Evolutionary conservation across 495 filamentous ascomycete species (phyloP), one percentile per base, ranked within the genome.

Genomic region (Aspergillus indologenus): DNA sequence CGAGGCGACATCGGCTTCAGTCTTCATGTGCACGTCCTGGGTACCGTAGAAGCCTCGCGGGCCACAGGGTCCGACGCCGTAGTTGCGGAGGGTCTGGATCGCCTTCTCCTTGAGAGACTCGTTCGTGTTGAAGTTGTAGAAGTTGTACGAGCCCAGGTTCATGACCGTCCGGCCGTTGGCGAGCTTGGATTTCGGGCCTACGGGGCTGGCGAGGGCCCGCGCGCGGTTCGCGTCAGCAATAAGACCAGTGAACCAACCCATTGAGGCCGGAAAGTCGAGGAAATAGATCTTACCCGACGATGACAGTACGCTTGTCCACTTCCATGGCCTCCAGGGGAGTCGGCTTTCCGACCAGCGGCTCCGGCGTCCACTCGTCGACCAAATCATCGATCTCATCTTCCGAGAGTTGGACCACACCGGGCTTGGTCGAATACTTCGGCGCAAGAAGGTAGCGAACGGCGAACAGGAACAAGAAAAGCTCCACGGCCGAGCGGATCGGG

Each of bases 341-440:
- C 21, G 83, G 84, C 8, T 79, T 73, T 8, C 87, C 82, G 19
- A 96, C 92, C 15, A 99, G 79, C 5, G 94, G 92, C 71, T 99
- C 94, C 0, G 94, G 94, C 2, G 85, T 90, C 94, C 94, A 99
- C 61, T 99, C 94, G 48, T 95, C 93, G 19, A 99, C 90, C 22
- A 98, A 79, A 63, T 99, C 94, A 68, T 99, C 94, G 62, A 99
- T 93, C 75, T 99, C 94, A 73, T 96, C 90, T 62, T 98, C 94
- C 12, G 88, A 88, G 59, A 98, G 75, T 61, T 88, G 85, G 52
- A 97, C 91, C 61, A 92, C 89, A 61, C 91, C 92, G 52, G 88
- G 86, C 67, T 89, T 93, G 56, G 92, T 96, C 53, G 89, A 88
- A 74, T 98, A 98, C 45, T 87, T 89, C 2, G 95, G 92, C 42